Conservation (phyloP, 2,329 filamentous ascomycete species). For the Anthostomella pinea region DNA sequence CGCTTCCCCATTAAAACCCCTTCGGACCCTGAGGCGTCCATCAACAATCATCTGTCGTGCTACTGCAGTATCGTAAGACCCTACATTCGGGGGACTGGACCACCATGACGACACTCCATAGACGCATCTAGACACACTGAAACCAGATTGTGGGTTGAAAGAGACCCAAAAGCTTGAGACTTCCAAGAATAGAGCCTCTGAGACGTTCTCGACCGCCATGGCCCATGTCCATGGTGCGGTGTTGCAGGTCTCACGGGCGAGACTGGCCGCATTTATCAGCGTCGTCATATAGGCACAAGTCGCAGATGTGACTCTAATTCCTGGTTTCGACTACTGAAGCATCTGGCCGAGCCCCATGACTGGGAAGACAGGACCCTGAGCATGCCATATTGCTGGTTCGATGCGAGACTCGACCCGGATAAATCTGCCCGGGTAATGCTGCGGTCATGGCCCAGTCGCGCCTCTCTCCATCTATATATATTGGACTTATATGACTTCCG, state of each 20-base stretch:
- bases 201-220: not conserved
- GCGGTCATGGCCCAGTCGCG: constrained; percentile 21
- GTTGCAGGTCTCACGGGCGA: not conserved
- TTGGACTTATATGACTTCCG: constrained; percentile 29
- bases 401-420: constrained; percentile 30
- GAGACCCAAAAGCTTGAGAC: not conserved
- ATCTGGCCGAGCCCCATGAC: not conserved
- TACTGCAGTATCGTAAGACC: not conserved
- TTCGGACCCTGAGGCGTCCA: not conserved
- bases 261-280: not conserved
- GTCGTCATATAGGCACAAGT: constrained; percentile 4
- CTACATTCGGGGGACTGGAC: not conserved
- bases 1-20: too few species aligned
- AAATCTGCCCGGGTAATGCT: constrained; percentile 32
- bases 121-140: not conserved
- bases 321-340: constrained; percentile 3
- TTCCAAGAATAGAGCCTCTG: constrained; percentile 2
- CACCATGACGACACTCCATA: too few species aligned
- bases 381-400: constrained; percentile 13
- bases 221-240: not conserved
- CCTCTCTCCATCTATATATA: constrained; percentile 29
- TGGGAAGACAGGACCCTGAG: constrained; percentile 1
- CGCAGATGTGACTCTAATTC: constrained; percentile 10
- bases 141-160: not conserved
- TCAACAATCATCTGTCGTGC: not conserved